These are phyloP conservation scores for Naganishia onofrii DNA, from an alignment of 768 basidiomycete species.

Conservation along the genomic window DNA sequence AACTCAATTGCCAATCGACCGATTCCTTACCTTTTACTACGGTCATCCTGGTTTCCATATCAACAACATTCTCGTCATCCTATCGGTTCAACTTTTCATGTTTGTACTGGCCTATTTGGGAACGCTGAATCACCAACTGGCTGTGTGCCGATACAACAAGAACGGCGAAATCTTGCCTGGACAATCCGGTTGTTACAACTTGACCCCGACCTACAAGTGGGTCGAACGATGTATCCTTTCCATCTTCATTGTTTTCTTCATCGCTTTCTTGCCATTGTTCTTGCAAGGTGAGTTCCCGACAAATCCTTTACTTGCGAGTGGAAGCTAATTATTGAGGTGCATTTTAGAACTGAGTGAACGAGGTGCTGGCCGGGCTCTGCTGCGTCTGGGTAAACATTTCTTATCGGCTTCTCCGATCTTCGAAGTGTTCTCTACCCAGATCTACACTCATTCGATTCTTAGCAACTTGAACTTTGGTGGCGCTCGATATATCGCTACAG, in stretches of 20 bases:
- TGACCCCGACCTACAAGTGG: conserved; percentile 90
- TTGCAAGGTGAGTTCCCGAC: conserved; percentile 58
- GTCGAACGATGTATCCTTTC: conserved; percentile 93
- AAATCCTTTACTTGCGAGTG: not conserved
- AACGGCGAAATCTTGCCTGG: conserved; percentile 71
- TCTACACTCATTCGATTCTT: conserved; percentile 94
- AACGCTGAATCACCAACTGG: conserved; percentile 76
- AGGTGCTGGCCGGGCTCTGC: conserved; percentile 84
- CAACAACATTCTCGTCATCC: conserved; percentile 98
- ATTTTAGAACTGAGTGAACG: conserved; percentile 86
- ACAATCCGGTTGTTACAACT: conserved; percentile 87
- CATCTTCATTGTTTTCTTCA: conserved; percentile 98
- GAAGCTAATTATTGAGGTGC: conserved; percentile 28
- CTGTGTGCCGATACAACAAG: conserved; percentile 74
- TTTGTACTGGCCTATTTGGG: conserved; percentile 92
- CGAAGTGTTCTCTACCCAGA: conserved; percentile 97
- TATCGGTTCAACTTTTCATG: conserved; percentile 93
- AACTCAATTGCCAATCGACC: conserved; percentile 94
- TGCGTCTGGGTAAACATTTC: conserved; percentile 92
- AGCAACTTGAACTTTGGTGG: conserved; percentile 97
- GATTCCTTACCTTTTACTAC: conserved; percentile 99
- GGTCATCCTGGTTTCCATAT: conserved; percentile 99
- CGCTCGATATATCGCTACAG: conserved; percentile 96
- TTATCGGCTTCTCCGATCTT: conserved; percentile 89
- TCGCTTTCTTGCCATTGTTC: conserved; percentile 90